Evolutionary conservation across 228 moss, liverwort and hornwort genomes (phyloP).

Genomic region (Sphagnum magellanicum): DNA sequence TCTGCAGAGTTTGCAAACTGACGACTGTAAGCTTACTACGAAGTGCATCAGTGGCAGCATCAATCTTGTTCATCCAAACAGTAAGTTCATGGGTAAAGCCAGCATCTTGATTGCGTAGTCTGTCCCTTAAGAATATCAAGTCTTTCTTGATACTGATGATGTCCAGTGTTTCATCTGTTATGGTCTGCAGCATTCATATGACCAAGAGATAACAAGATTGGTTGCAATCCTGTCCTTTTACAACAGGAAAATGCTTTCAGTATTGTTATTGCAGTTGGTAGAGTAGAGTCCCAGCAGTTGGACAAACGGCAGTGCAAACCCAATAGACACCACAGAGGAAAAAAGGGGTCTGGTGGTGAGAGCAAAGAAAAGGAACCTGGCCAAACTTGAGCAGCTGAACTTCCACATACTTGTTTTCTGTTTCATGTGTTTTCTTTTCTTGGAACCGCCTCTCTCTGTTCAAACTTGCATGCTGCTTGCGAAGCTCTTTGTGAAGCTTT

Average conservation of each 20-base stretch:
- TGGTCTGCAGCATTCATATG: conserved; percentile 24
- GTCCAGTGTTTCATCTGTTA: conserved; percentile 43
- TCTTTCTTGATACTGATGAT: conserved; percentile 49
- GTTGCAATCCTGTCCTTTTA: no score
- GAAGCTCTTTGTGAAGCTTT: conserved; percentile 73
- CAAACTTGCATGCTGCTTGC: conserved; percentile 54
- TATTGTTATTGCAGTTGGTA: no score
- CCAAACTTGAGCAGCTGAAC: conserved; percentile 90
- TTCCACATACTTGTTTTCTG: conserved; percentile 63
- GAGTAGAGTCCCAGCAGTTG: no score
- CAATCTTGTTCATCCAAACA: conserved; percentile 55
- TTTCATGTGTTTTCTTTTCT: conserved; percentile 60
- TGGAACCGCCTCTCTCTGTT: conserved; percentile 58
- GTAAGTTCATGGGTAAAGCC: conserved; percentile 43
- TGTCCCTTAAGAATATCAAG: conserved; percentile 43
- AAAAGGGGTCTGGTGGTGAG: no score
- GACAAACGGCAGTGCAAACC: no score
- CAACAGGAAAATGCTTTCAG: no score
- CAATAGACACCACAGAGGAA: no score
- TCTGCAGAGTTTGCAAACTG: background rate
- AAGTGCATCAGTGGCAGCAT: conserved; percentile 61
- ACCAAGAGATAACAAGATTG: no score
- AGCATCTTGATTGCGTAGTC: conserved; percentile 59
- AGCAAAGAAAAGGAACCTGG: conserved; percentile 35
- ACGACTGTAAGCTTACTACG: conserved; percentile 34